Evolutionary conservation across 495 filamentous ascomycete species (phyloP).

Genomic region (Lepidopterella palustris): DNA sequence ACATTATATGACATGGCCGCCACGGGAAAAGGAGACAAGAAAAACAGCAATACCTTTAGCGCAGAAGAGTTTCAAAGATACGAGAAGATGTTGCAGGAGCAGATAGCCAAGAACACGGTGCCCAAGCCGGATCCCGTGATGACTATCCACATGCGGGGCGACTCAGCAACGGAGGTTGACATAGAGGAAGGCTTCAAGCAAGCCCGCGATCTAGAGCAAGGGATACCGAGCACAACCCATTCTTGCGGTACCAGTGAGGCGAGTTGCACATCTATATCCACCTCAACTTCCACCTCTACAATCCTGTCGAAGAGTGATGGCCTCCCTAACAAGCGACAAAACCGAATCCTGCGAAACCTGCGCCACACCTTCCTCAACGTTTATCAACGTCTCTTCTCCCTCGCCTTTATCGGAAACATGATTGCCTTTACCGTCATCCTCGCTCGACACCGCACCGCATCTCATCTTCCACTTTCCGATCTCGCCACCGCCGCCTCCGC

Average conservation of each 20-base stretch:
- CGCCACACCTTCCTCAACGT: constrained; percentile 28
- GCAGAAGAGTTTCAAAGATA: neutral
- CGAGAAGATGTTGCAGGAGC: neutral
- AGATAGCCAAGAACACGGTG: neutral
- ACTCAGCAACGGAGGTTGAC: neutral
- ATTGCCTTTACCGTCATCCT: constrained; percentile 44
- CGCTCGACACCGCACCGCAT: constrained; percentile 33
- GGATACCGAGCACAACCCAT: neutral
- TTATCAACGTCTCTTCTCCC: constrained; percentile 29
- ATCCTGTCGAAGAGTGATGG: neutral
- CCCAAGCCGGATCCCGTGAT: neutral
- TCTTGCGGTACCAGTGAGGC: neutral
- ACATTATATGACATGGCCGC: neutral
- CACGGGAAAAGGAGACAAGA: neutral
- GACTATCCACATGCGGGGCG: neutral
- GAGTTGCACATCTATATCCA: neutral
- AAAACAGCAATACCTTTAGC: neutral
- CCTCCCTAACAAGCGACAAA: constrained; percentile 4
- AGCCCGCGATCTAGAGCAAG: neutral
- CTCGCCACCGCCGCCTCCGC: constrained; percentile 39
- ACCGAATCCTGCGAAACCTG: constrained; percentile 8
- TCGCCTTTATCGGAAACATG: constrained; percentile 42
- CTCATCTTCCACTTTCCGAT: constrained; percentile 24
- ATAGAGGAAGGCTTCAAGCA: neutral
- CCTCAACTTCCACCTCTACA: neutral